Evolutionary conservation across 176 grass and related monocot species (phyloP).

Genomic region (Carex scoparia): DNA sequence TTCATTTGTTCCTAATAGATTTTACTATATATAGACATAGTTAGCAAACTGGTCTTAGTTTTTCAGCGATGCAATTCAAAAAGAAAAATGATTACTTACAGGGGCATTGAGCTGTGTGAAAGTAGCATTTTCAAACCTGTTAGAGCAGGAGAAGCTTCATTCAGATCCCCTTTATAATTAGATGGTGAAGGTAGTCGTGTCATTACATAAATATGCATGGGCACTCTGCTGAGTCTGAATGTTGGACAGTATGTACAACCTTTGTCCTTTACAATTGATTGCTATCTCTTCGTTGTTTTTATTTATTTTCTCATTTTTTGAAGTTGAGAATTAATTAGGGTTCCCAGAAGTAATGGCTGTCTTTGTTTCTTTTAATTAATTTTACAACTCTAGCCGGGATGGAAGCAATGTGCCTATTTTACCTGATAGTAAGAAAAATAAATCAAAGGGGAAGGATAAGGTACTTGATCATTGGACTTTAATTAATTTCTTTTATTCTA

Average conservation of each 20-base stretch:
- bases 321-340: not conserved
- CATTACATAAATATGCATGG: too few relatives aligned
- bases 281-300: not conserved
- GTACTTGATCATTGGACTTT: slow-evolving; percentile 23
- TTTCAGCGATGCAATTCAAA: not conserved
- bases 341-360: not conserved
- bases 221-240: too few relatives aligned
- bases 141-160: too few relatives aligned
- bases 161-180: too few relatives aligned
- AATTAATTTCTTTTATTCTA: slow-evolving; percentile 1
- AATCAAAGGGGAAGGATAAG: slow-evolving; percentile 47
- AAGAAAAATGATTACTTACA: not conserved
- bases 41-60: not conserved
- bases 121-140: too few relatives aligned
- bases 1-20: not conserved
- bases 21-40: not conserved
- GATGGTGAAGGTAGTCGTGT: too few relatives aligned
- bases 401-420: slow-evolving; percentile 65
- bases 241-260: too few relatives aligned
- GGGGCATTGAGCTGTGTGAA: not conserved
- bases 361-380: not conserved
- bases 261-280: too few relatives aligned
- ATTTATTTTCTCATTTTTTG: not conserved
- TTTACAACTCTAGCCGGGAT: slow-evolving; percentile 37
- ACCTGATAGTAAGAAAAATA: slow-evolving; percentile 60